phyloP scores from a whole-genome alignment of 306 rosid genomes.

The Cyamopsis tetragonoloba region DNA sequence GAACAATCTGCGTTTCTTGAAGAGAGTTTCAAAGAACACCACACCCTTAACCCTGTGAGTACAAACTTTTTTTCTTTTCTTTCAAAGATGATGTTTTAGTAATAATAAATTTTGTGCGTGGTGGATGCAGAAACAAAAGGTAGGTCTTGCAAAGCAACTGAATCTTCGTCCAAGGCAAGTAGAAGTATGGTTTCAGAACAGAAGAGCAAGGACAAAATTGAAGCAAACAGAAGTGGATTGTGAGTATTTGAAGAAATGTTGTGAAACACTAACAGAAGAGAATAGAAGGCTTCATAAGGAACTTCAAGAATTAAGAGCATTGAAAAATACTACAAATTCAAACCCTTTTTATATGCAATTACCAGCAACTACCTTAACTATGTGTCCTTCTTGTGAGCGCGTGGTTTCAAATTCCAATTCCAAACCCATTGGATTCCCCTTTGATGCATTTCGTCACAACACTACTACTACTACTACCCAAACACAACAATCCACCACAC shows the following conservation, averaged over 20 bases:
- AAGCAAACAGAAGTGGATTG: conserved; percentile 80
- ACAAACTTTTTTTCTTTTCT: not conserved
- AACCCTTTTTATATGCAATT: conserved; percentile 68
- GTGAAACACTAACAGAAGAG: conserved; percentile 72
- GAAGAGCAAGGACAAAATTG: conserved; percentile 89
- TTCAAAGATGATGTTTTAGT: not conserved
- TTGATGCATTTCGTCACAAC: conserved; percentile 43
- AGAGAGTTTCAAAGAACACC: conserved; percentile 90
- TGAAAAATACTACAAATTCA: conserved; percentile 63
- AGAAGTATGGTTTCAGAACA: conserved; percentile 96
- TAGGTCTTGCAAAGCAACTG: conserved; percentile 78
- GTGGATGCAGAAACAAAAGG: conserved; percentile 72
- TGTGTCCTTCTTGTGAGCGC: conserved; percentile 81
- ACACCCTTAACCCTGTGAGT: conserved; percentile 83
- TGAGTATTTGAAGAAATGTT: conserved; percentile 63
- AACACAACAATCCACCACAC: conserved; percentile 34
- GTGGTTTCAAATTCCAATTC: conserved; percentile 51
- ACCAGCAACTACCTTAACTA: conserved; percentile 78
- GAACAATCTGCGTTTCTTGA: conserved; percentile 97
- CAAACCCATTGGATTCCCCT: conserved; percentile 39
- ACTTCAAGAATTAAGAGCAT: conserved; percentile 69
- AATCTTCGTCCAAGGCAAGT: conserved; percentile 94
- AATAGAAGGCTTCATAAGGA: conserved; percentile 70
- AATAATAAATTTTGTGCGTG: not conserved
- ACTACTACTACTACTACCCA: too few species aligned